Base-by-base conservation (phyloP, 1,284 basidiomycete genomes). In the Naganishia cerealis region DNA sequence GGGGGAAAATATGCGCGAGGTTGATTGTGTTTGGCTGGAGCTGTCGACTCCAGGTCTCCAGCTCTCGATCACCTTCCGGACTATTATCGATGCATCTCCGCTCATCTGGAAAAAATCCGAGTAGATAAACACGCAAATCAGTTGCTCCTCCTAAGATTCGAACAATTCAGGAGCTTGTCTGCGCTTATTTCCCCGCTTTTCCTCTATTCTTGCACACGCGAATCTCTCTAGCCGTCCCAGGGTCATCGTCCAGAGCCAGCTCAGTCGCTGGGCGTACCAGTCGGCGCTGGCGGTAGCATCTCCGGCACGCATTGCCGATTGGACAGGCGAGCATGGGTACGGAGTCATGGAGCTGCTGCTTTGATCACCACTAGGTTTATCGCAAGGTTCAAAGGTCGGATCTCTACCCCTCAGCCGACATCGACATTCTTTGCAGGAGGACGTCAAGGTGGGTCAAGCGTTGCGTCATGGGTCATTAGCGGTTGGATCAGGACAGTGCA, bases 381-480 rank as follows among this genome's bases (percentile, higher is more conserved):
- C 46, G 46, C 15, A 18, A 13, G 21, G 9, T 18, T 50, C 3
- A n/a, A 50, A 50, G 46, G 1, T 50, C 15, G 57, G 40, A 33
- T n/a, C 43, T 40, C 48, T 29, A 48, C 57, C 57, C 48, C 61
- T 42, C 54, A 50, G 53, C 50, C 61, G 61, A 63, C 61, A 63
- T 63, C 61, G 61, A 63, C 61, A 63, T 29, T 63, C 40, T 63
- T 52, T 63, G 29, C 29, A 53, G 61, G 50, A 66, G 63, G 63
- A 66, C 63, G 63, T 66, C 54, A 57, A 66, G 54, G 63, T 66
- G 63, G 54, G 63, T 57, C 43, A n/a, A 50, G 29, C 43, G 33
- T 38, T 63, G 5, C 48, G 50, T 63, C 46, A 21, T 12, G 24
- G 59, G 61, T 54, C 21, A 38, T 36, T 26, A 56, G n/a, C 43